These are phyloP conservation scores for Leccinum broughii DNA, from an alignment of 768 basidiomycete species.

Conservation along the genomic window DNA sequence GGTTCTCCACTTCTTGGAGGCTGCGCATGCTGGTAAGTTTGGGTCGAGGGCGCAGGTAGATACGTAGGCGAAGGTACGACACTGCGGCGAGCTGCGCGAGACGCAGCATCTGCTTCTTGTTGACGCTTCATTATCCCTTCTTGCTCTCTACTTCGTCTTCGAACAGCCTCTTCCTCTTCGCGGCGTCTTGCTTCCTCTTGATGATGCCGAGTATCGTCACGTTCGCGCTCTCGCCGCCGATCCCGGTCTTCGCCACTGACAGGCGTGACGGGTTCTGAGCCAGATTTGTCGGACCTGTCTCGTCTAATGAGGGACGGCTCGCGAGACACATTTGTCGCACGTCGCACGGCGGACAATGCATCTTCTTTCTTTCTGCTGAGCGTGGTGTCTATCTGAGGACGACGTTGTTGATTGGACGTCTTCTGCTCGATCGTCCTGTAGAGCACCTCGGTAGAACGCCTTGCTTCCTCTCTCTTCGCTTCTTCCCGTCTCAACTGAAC, in stretches of 20 bases:
- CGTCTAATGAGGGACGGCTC: conserved; percentile 27
- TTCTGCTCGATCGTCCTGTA: conserved; percentile 28
- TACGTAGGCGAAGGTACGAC: conserved; percentile 30
- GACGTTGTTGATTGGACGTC: conserved; percentile 19
- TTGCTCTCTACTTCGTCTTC: conserved; percentile 51
- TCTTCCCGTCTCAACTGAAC: conserved; percentile 35
- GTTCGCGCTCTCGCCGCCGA: conserved; percentile 26
- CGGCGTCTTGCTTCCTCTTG: conserved; percentile 46
- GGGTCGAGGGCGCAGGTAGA: conserved; percentile 31
- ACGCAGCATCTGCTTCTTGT: conserved; percentile 56
- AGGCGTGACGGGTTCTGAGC: conserved; percentile 30
- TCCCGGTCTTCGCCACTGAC: conserved; percentile 28
- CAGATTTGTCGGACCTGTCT: conserved; percentile 23
- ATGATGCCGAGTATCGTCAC: conserved; percentile 37
- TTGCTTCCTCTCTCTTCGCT: conserved; percentile 37
- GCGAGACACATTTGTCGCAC: conserved; percentile 24
- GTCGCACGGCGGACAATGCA: conserved; percentile 25
- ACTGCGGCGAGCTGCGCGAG: conserved; percentile 43
- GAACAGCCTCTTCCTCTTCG: conserved; percentile 48
- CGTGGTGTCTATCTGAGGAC: conserved; percentile 31
- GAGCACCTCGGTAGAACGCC: conserved; percentile 36
- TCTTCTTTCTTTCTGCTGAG: conserved; percentile 35
- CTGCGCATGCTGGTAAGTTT: conserved; percentile 36
- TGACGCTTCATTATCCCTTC: conserved; percentile 59
- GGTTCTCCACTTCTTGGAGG: conserved; percentile 32